These are phyloP conservation scores for Russula emetica DNA, from an alignment of 768 basidiomycete species.

Conservation along the genomic window DNA sequence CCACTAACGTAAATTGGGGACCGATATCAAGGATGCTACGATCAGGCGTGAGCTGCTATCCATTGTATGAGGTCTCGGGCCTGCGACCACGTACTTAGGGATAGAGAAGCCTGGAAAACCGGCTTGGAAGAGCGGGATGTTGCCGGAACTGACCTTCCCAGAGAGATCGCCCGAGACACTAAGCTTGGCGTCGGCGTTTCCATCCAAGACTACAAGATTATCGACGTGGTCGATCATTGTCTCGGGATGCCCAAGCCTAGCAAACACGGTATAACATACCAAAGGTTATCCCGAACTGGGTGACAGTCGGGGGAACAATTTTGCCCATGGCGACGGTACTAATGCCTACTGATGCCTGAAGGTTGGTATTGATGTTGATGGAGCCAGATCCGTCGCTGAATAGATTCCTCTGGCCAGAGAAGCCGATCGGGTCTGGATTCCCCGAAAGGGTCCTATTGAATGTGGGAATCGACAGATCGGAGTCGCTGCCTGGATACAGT, in stretches of 20 bases:
- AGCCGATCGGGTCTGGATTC: not conserved
- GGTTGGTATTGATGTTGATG: conserved; percentile 2
- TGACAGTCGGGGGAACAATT: conserved; percentile 5
- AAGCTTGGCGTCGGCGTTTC: not conserved
- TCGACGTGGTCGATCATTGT: conserved; percentile 28
- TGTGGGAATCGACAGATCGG: too few relatives aligned
- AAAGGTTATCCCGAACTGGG: conserved; percentile 9
- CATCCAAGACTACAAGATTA: not conserved
- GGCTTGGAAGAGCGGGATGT: not conserved
- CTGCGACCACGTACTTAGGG: not conserved
- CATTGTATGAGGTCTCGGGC: too few relatives aligned
- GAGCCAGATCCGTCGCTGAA: not conserved
- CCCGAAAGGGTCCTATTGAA: not conserved
- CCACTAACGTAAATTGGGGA: not conserved
- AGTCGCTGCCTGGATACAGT: too few relatives aligned
- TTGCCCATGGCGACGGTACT: conserved; percentile 11
- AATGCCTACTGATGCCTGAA: not conserved
- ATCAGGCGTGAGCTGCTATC: not conserved
- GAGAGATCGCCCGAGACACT: not conserved
- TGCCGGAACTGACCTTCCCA: not conserved
- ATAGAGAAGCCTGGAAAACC: not conserved
- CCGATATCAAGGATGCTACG: not conserved
- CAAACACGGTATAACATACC: conserved; percentile 3
- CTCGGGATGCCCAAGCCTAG: not conserved
- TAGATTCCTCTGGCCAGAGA: not conserved